Conservation (phyloP, 768 basidiomycete genomes). For the Mycena filopes region DNA sequence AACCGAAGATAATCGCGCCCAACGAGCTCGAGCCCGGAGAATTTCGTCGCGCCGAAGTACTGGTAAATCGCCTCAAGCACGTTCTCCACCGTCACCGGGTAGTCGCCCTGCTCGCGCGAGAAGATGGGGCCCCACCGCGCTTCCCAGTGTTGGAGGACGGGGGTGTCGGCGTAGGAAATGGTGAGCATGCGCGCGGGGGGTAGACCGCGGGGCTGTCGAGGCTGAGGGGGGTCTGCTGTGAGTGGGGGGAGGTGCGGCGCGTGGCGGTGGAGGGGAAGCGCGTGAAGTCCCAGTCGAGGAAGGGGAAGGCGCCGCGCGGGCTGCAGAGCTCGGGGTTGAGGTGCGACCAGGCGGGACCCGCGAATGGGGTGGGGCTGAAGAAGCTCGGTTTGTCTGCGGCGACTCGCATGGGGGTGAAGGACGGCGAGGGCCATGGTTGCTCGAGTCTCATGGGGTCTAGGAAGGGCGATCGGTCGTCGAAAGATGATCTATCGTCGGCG, state of each 20-base stretch:
- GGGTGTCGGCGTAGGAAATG: constrained; percentile 14
- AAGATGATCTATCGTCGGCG: background rate
- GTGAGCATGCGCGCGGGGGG: constrained; percentile 13
- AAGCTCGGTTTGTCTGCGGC: too few species aligned
- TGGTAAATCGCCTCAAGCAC: constrained; percentile 47
- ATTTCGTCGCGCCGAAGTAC: constrained; percentile 38
- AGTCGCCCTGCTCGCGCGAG: background rate
- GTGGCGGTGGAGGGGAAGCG: constrained; percentile 16
- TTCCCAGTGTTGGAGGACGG: background rate
- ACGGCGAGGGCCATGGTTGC: too few species aligned
- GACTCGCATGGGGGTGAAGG: too few species aligned
- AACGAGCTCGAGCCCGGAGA: constrained; percentile 5
- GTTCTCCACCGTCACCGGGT: constrained; percentile 41
- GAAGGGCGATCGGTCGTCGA: too few species aligned
- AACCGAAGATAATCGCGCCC: constrained; percentile 1
- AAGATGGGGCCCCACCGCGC: constrained; percentile 17
- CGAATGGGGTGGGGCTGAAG: background rate
- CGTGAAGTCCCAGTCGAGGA: constrained; percentile 21
- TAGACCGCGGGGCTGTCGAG: constrained; percentile 9
- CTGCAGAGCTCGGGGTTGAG: constrained; percentile 19
- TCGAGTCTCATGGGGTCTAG: too few species aligned
- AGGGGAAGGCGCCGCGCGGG: background rate
- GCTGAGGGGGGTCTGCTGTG: background rate
- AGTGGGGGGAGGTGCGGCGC: background rate
- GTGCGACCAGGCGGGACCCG: background rate